Evolutionary conservation across 1,139 yeast genomes (phyloP), one percentile per base, ranked within the genome.

Genomic region (Insectozyma bohioensis): DNA sequence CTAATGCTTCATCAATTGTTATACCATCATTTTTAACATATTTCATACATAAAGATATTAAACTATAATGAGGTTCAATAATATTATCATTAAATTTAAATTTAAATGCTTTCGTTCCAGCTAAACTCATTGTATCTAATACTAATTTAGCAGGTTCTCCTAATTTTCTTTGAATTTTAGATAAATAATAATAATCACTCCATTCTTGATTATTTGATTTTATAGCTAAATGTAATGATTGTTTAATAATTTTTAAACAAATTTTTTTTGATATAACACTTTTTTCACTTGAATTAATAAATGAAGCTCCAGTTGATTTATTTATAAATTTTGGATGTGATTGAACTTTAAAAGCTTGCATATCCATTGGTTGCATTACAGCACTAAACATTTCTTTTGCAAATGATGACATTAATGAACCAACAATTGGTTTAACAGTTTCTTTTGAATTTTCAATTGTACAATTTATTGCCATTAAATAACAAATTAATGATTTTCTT

Each of bases 51-150:
- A 75, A 43, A 0, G 88, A 69, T 21, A 85, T 72, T 10, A 83
- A 52, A 33, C 70, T 65, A 49, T 87, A 87, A 50, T 81, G 86
- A 0, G 95, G 90, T 47, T 86, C 95, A 24, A 86, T 56, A 4
- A 79, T 61, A 1, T 70, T 67, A 29, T 79, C 92, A 4, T 61
- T 51, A 1, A 75, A 58, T 12, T 57, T 54, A 5, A 23, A n/a
- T 21, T 22, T 29, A 11, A 25, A 20, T 6, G 38, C 40, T 21
- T 16, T 24, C 4, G 20, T 17, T 21, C 40, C 34, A 5, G 61
- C 64, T 10, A 19, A 9, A 67, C 41, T 2, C 10, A 78, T 48
- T 3, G 73, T 55, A 0, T 61, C 59, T 9, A 78, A 38, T 0
- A 73, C 70, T 2, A 50, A 38, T 0, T 43, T 26, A 0, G 66